A percentile compares a stretch with the other conserved stretches of the same genome.
These are phyloP conservation scores for Ambrosiella xylebori DNA, from an alignment of 2,329 filamentous ascomycete species.

Conservation along the genomic window DNA sequence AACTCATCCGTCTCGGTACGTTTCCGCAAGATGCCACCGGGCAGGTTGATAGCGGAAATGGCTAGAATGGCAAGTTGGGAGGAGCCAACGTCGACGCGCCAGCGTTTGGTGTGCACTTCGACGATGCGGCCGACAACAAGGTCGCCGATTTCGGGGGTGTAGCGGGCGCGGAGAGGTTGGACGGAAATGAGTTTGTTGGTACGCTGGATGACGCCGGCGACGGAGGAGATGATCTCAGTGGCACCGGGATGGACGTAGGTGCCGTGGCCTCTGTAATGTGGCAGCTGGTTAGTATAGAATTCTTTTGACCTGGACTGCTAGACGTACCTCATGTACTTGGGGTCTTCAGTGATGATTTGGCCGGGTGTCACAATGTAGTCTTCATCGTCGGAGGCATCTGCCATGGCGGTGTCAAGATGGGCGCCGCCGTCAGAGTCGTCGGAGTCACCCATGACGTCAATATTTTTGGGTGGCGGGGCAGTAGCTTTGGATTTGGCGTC, in stretches of 20 bases:
- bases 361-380: constrained; percentile 63
- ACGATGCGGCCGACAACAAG: constrained; percentile 85
- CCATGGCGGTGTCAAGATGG: constrained; percentile 23
- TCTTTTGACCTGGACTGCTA: background rate
- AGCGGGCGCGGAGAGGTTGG: constrained; percentile 74
- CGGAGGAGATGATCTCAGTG: constrained; percentile 66
- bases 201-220: constrained; percentile 76
- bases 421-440: constrained; percentile 30
- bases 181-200: constrained; percentile 96
- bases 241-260: constrained; percentile 54
- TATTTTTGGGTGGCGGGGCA: constrained; percentile 14
- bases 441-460: constrained; percentile 23
- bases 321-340: constrained; percentile 81
- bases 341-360: constrained; percentile 70
- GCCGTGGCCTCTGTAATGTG: constrained; percentile 60
- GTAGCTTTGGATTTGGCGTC: constrained; percentile 1
- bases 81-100: constrained; percentile 87
- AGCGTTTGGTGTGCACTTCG: constrained; percentile 82
- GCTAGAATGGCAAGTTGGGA: constrained; percentile 72
- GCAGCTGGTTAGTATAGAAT: background rate
- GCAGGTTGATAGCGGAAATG: constrained; percentile 81
- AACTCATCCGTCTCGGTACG: constrained; percentile 91
- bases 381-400: constrained; percentile 29
- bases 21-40: constrained; percentile 78
- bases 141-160: constrained; percentile 91